These are phyloP conservation scores for Hypoxylon sp. DNA, from an alignment of 2,329 filamentous ascomycete species.

Conservation along the genomic window DNA sequence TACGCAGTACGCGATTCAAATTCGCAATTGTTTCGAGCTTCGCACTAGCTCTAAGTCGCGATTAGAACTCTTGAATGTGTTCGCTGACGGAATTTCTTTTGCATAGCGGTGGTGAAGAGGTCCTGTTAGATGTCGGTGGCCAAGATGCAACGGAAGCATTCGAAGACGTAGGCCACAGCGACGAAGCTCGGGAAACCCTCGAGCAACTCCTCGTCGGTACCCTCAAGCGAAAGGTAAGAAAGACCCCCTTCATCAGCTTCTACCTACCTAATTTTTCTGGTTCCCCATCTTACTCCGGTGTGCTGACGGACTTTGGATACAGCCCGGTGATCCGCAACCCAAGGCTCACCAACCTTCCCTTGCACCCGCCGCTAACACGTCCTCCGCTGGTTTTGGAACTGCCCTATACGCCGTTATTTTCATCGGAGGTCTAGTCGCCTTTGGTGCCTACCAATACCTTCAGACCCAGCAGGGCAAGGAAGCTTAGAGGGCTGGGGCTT, in stretches of 20 bases:
- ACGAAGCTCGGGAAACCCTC: slow-evolving; percentile 96
- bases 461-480: slow-evolving; percentile 66
- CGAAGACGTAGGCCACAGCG: slow-evolving; percentile 98
- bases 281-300: slow-evolving; percentile 19
- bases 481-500: slow-evolving; percentile 39
- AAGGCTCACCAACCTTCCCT: slow-evolving; percentile 67
- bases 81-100: slow-evolving; percentile 47
- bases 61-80: slow-evolving; percentile 1
- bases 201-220: slow-evolving; percentile 79
- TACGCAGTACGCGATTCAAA: slow-evolving; percentile 16
- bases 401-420: slow-evolving; percentile 86
- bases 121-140: slow-evolving; percentile 93
- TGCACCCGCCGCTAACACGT: slow-evolving; percentile 63
- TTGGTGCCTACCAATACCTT: slow-evolving; percentile 87
- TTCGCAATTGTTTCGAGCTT: slow-evolving; percentile 26
- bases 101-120: slow-evolving; percentile 94
- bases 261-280: slow-evolving; percentile 13
- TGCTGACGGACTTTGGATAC: slow-evolving; percentile 49
- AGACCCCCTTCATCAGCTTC: background rate
- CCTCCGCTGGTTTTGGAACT: slow-evolving; percentile 74
- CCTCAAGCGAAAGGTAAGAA: slow-evolving; percentile 83
- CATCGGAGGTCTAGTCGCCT: slow-evolving; percentile 81
- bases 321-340: slow-evolving; percentile 84
- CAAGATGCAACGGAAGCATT: slow-evolving; percentile 98
- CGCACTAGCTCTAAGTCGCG: slow-evolving; percentile 16